Evolutionary conservation across 352 stramenopile species (phyloP).

Genomic region (Saprolegnia diclina): DNA sequence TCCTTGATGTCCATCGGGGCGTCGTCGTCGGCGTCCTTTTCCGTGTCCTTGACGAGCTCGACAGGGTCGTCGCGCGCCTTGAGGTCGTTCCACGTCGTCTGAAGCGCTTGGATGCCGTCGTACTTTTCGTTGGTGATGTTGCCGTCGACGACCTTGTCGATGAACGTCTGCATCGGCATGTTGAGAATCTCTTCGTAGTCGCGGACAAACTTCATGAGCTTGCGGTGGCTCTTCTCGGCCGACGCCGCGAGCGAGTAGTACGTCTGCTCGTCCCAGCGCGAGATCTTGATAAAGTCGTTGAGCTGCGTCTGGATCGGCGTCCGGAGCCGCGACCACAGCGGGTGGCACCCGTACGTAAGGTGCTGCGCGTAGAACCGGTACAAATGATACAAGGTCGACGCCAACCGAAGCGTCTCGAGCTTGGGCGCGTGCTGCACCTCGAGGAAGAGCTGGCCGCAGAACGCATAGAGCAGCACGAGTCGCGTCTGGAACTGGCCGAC

Average conservation of each 20-base stretch:
- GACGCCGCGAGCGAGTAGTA: constrained; percentile 98
- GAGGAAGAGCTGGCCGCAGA: constrained; percentile 80
- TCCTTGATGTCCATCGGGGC: constrained; percentile 22
- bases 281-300: constrained; percentile 97
- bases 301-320: constrained; percentile 95
- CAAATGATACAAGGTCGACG: constrained; percentile 89
- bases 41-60: constrained; percentile 5
- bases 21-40: constrained; percentile 32
- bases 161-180: constrained; percentile 78
- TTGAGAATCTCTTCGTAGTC: constrained; percentile 82
- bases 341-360: constrained; percentile 37
- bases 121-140: constrained; percentile 65
- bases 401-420: constrained; percentile 45
- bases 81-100: constrained; percentile 62
- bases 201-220: constrained; percentile 96
- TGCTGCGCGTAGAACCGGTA: constrained; percentile 95
- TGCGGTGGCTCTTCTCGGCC: constrained; percentile 96
- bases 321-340: constrained; percentile 77
- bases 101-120: constrained; percentile 66
- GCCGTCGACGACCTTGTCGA: constrained; percentile 82
- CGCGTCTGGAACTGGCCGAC: constrained; percentile 90
- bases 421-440: constrained; percentile 43
- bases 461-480: constrained; percentile 85
- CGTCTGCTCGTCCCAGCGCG: constrained; percentile 99
- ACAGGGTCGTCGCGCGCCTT: constrained; percentile 28